A percentile compares a stretch with the other conserved stretches of the same genome.
These are phyloP conservation scores for Pseudopediastrum boryanum DNA, from an alignment of 139 green algal species.

Conservation along the genomic window DNA sequence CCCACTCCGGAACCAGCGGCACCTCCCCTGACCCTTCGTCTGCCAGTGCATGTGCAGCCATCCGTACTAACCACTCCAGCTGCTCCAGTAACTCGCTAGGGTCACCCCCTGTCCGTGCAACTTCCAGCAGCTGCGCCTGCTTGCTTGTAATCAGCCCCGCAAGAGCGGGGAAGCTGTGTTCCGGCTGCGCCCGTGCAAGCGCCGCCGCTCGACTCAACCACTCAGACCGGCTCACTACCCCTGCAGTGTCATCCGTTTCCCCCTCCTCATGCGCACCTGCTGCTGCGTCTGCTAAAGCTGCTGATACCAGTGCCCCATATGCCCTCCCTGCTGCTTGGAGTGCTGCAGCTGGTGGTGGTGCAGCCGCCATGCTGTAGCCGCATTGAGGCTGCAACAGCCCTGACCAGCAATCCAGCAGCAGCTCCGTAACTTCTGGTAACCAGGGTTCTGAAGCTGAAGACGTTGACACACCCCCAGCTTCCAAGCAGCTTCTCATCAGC, in stretches of 20 bases:
- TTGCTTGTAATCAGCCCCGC: constrained; percentile 32
- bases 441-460: constrained; percentile 40
- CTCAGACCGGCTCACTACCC: constrained; percentile 61
- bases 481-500: constrained; percentile 55
- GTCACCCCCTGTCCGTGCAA: constrained; percentile 34
- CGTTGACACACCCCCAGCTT: constrained; percentile 31
- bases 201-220: constrained; percentile 62
- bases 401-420: constrained; percentile 66
- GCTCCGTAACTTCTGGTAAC: constrained; percentile 53
- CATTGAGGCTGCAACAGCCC: constrained; percentile 27
- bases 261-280: constrained; percentile 60
- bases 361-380: constrained; percentile 18
- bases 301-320: constrained; percentile 51
- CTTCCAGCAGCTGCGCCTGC: constrained; percentile 39
- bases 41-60: constrained; percentile 75
- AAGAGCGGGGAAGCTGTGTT: constrained; percentile 57
- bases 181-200: constrained; percentile 60
- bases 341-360: constrained; percentile 25
- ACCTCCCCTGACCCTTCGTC: constrained; percentile 82
- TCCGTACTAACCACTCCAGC: constrained; percentile 78
- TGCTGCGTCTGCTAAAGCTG: constrained; percentile 56
- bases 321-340: constrained; percentile 40
- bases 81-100: constrained; percentile 72
- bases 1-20: constrained; percentile 63
- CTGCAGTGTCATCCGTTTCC: constrained; percentile 68